These are phyloP conservation scores for Ramularia endophylla DNA, from an alignment of 2,329 filamentous ascomycete species.

Conservation along the genomic window DNA sequence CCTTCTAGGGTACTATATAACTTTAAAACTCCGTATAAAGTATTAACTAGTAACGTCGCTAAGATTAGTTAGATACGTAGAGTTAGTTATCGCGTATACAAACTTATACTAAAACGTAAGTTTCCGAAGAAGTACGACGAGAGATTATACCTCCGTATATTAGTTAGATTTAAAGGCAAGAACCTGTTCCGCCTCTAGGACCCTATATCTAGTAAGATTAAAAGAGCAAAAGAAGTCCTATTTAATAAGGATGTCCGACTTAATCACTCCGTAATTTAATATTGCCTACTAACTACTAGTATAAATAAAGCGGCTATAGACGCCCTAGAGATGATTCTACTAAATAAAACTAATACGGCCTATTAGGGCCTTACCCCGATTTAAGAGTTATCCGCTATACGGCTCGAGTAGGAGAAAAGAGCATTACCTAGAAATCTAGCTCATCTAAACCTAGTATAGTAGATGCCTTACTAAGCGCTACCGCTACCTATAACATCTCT, in stretches of 20 bases:
- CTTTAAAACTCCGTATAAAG: conserved; percentile 1
- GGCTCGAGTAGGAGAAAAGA: too few species aligned
- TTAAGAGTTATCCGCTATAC: too few species aligned
- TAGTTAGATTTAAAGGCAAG: conserved; percentile 1
- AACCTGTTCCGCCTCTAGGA: background rate
- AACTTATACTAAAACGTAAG: conserved; percentile 2
- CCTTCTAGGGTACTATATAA: background rate
- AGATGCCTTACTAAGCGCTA: too few species aligned
- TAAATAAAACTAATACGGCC: too few species aligned
- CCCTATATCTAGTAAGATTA: conserved; percentile 1
- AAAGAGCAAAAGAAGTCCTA: conserved; percentile 1
- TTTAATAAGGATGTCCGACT: conserved; percentile 2
- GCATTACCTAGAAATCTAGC: too few species aligned
- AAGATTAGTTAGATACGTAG: conserved; percentile 1
- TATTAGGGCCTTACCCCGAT: too few species aligned
- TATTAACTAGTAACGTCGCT: background rate
- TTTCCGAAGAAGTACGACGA: conserved; percentile 4
- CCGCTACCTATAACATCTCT: too few species aligned
- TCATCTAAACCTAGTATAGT: too few species aligned
- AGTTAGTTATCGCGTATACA: conserved; percentile 1
- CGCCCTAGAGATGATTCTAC: background rate
- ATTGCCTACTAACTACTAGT: background rate
- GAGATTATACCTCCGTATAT: background rate
- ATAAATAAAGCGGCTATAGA: background rate
- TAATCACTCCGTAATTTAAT: background rate